Conservation (phyloP, 371 early-diverging fungal genomes). For the Ordospora colligata region DNA sequence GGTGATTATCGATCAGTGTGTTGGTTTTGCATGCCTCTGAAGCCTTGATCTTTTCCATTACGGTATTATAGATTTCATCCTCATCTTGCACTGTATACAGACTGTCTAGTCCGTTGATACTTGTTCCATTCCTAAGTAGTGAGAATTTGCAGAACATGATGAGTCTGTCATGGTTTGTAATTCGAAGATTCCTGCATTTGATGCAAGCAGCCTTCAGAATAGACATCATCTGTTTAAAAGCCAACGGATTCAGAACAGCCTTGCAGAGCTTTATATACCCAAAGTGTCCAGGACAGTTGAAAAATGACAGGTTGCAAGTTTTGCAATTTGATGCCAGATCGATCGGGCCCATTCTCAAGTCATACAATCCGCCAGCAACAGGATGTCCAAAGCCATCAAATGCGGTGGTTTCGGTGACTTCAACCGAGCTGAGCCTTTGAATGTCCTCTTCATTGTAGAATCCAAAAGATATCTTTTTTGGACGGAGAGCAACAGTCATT, state of each 20-base stretch:
- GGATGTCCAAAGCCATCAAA: constrained; percentile 84
- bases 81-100: neutral
- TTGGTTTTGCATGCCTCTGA: neutral
- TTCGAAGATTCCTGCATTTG: constrained; percentile 76
- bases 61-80: constrained; percentile 14
- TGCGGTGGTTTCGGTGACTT: constrained; percentile 73
- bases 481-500: constrained; percentile 29
- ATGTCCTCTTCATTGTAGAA: constrained; percentile 83
- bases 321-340: constrained; percentile 64
- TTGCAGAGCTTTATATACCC: constrained; percentile 56
- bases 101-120: constrained; percentile 2
- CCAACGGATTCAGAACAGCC: constrained; percentile 69
- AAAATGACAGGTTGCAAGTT: constrained; percentile 48
- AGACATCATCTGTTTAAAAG: constrained; percentile 73
- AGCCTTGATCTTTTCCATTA: neutral
- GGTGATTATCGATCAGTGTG: neutral
- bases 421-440: constrained; percentile 78
- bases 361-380: constrained; percentile 80
- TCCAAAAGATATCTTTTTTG: constrained; percentile 31
- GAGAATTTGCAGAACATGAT: constrained; percentile 26
- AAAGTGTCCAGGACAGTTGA: constrained; percentile 61
- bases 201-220: constrained; percentile 75
- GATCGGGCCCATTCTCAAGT: constrained; percentile 85
- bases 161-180: constrained; percentile 58
- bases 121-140: constrained; percentile 26